Evolutionary conservation across 1,284 basidiomycete genomes (phyloP), one percentile per base, ranked within the genome.

Genomic region (Vanrija sp.): DNA sequence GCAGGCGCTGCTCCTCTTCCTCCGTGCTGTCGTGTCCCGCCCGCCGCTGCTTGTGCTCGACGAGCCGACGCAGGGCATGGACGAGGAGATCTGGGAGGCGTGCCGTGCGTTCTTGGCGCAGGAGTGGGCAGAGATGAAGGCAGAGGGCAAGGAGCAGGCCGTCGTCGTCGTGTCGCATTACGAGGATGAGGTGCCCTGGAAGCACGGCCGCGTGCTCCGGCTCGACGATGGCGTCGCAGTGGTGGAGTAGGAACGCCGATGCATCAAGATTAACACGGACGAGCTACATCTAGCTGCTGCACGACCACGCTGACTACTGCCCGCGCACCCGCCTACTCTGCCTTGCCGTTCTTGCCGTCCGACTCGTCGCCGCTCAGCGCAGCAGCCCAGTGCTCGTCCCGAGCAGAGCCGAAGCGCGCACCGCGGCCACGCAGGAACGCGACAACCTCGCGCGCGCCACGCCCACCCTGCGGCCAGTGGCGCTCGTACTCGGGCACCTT

Each of bases 61-160:
- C 66, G 93, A 97, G 70, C 88, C 86, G 12, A 91, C 89, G 82
- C 84, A 87, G 25, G 92, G 91, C 25, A 92, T 96, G 88, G 87
- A 89, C 64, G 84, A 84, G 51, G 75, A 72, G 9, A 88, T 89
- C 82, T 82, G 93, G 45, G 74, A 72, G 14, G 81, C 80, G 41
- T 86, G 85, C 42, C 78, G 82, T 56, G 63, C 61, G 41, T 87
- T 89, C 65, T 69, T 97, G 31, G 72, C 78, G 35, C 75, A 79
- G 10, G 78, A 81, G n/a, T 83, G 81, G 42, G 52, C 54, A 27
- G 54, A 60, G 52, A 60, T 56, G 54, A 41, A 38, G 3, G 42
- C 27, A 1, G 60, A 66, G 45, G 76, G 79, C 15, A 61, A 73
- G 22, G 77, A 82, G 27, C 89, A 93, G 75, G 87, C 85, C 0